Evolutionary conservation across 1,139 yeast species (phyloP).

Genomic region (Saccharomyces uvarum): DNA sequence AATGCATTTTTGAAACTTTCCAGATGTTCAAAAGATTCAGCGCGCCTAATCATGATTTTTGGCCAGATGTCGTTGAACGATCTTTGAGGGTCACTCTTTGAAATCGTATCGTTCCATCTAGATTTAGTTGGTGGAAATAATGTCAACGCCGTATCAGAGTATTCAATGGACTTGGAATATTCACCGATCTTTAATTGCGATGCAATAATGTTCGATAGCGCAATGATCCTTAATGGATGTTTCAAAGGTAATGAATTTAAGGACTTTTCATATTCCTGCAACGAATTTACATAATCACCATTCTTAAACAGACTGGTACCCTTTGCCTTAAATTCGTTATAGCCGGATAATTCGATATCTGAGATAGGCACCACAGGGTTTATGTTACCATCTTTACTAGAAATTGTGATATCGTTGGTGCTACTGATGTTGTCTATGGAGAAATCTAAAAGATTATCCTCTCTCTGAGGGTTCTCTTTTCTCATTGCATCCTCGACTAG

Average conservation of each 20-base stretch:
- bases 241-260: slow-evolving; percentile 52
- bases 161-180: slow-evolving; percentile 50
- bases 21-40: slow-evolving; percentile 74
- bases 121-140: slow-evolving; percentile 42
- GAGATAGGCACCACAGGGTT: slow-evolving; percentile 18
- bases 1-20: slow-evolving; percentile 66
- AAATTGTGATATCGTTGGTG: background rate
- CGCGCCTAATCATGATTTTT: slow-evolving; percentile 61
- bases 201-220: slow-evolving; percentile 70
- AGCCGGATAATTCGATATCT: slow-evolving; percentile 27
- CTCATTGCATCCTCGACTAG: background rate
- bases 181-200: slow-evolving; percentile 69
- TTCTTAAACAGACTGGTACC: slow-evolving; percentile 60
- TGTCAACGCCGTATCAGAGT: slow-evolving; percentile 50
- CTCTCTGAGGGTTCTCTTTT: slow-evolving; percentile 1
- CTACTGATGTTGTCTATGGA: slow-evolving; percentile 5
- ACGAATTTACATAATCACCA: slow-evolving; percentile 77
- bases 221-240: slow-evolving; percentile 62
- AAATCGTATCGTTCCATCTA: slow-evolving; percentile 26
- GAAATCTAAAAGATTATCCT: slow-evolving; percentile 19
- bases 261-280: slow-evolving; percentile 53
- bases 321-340: slow-evolving; percentile 45
- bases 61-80: slow-evolving; percentile 62
- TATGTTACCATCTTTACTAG: background rate
- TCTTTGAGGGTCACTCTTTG: slow-evolving; percentile 45